Evolutionary conservation across 1,284 basidiomycete species (phyloP).

Genomic region (Tilletia indica): DNA sequence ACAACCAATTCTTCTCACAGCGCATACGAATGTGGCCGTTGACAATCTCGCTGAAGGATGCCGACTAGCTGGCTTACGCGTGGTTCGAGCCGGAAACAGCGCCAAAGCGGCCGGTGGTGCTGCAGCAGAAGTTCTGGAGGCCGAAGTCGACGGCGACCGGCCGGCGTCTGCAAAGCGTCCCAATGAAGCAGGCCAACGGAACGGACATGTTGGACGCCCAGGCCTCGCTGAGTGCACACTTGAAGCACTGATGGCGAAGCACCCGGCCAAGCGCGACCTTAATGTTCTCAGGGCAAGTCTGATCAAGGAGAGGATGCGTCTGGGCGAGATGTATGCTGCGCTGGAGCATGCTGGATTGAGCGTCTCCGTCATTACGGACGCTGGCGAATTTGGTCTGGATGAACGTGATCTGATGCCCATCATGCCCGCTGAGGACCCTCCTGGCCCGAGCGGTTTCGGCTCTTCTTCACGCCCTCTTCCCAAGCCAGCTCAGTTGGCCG

Average conservation of each 20-base stretch:
- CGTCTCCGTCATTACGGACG: not conserved
- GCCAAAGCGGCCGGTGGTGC: not conserved
- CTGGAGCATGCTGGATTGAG: not conserved
- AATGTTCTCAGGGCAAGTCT: not conserved
- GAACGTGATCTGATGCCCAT: not conserved
- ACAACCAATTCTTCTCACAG: conserved; percentile 80
- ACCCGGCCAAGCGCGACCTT: conserved; percentile 1
- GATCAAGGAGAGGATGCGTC: not conserved
- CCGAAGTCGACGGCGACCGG: not conserved
- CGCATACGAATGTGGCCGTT: conserved; percentile 91
- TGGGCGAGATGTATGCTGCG: conserved; percentile 11
- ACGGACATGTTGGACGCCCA: not conserved
- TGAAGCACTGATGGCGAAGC: conserved; percentile 3
- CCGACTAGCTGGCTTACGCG: conserved; percentile 65
- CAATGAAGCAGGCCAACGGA: not conserved
- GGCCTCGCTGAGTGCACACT: conserved; percentile 11
- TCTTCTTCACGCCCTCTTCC: conserved; percentile 4
- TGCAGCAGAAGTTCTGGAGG: not conserved
- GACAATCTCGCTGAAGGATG: conserved; percentile 80
- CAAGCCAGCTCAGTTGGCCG: conserved; percentile 27
- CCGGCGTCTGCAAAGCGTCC: too few species aligned
- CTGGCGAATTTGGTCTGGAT: not conserved
- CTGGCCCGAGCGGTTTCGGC: not conserved
- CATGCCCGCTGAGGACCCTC: not conserved
- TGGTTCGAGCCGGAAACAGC: conserved; percentile 70